Conservation (phyloP, 169 alveolate genomes). For the Cryptosporidium bovis region DNA sequence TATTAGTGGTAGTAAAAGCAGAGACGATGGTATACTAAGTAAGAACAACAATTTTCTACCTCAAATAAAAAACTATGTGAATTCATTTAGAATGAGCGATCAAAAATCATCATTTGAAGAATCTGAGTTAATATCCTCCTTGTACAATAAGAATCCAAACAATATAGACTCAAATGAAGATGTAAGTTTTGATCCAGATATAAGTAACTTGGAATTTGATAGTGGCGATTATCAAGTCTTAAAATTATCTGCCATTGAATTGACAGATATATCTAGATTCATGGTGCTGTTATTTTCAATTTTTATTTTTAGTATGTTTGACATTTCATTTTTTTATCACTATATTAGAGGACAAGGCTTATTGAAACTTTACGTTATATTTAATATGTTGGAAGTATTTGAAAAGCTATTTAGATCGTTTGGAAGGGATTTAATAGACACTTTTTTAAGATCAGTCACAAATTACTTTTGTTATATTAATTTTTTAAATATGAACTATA, state of each 20-base stretch:
- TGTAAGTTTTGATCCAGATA: constrained; percentile 9
- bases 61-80: constrained; percentile 22
- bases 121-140: constrained; percentile 27
- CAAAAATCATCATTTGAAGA: constrained; percentile 68
- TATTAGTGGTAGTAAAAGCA: background rate
- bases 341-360: constrained; percentile 90
- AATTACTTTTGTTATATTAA: constrained; percentile 2
- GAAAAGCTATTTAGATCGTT: constrained; percentile 88
- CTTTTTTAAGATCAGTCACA: constrained; percentile 34
- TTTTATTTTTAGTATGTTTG: constrained; percentile 83
- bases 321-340: constrained; percentile 88
- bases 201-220: background rate
- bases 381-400: constrained; percentile 90
- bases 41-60: constrained; percentile 41
- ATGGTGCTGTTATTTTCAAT: constrained; percentile 81
- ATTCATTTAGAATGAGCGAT: constrained; percentile 44
- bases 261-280: constrained; percentile 79
- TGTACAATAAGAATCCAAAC: background rate
- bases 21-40: constrained; percentile 51
- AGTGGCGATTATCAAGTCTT: background rate
- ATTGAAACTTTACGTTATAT: constrained; percentile 87
- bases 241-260: constrained; percentile 51
- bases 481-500: background rate
- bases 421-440: constrained; percentile 88
- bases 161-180: background rate